A percentile compares a stretch with the other conserved stretches of the same genome.
Conservation (phyloP, 2,329 filamentous ascomycete genomes). For the Diaporthe ampelina region DNA sequence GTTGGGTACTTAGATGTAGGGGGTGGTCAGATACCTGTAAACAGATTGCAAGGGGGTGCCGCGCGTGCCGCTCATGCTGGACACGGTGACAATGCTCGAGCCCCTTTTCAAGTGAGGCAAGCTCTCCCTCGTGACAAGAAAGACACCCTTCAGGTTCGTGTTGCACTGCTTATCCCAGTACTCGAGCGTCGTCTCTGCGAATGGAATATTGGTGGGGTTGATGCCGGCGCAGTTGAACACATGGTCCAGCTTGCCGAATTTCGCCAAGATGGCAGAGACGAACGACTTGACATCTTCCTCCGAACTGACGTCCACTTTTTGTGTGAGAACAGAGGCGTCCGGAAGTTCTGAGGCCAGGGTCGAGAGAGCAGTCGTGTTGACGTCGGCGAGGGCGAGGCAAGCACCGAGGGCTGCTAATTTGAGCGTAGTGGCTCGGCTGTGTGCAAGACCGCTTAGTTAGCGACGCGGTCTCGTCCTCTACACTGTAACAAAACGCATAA, state of each 20-base stretch:
- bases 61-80: conserved; percentile 46
- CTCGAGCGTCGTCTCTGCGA: conserved; percentile 57
- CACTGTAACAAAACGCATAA: too few relatives aligned
- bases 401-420: conserved; percentile 47
- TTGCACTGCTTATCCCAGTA: conserved; percentile 62
- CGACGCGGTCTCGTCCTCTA: not conserved
- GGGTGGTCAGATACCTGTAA: not conserved
- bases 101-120: conserved; percentile 54
- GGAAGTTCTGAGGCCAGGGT: conserved; percentile 12
- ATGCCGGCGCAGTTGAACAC: conserved; percentile 61
- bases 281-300: conserved; percentile 45
- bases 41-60: conserved; percentile 46
- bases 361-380: conserved; percentile 44
- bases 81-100: conserved; percentile 55
- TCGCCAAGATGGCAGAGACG: conserved; percentile 43
- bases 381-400: conserved; percentile 48
- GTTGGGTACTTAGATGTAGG: too few relatives aligned
- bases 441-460: not conserved
- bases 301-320: conserved; percentile 47
- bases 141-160: conserved; percentile 60
- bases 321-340: conserved; percentile 35
- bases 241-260: conserved; percentile 50
- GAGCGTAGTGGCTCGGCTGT: conserved; percentile 44
- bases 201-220: conserved; percentile 59
- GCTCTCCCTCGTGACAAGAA: conserved; percentile 58